Percentiles rank a stretch among this genome's conserved stretches.
Evolutionary conservation across 2,329 filamentous ascomycete species (phyloP).

Genomic region (Ceratocystis eucalypticola): DNA sequence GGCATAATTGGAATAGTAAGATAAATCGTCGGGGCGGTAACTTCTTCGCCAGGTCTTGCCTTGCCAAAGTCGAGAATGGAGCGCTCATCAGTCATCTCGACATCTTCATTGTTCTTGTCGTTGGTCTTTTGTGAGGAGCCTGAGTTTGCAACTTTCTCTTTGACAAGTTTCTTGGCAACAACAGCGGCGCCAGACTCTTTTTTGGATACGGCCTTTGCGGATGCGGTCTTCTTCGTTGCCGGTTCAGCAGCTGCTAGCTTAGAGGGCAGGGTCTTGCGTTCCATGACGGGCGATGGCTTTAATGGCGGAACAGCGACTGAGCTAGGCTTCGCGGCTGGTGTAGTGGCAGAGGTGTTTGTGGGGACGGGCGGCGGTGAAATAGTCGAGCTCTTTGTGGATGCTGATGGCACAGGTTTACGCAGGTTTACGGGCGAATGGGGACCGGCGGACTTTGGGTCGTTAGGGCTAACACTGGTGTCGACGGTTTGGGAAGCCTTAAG

Average conservation of each 20-base stretch:
- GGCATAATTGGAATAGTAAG: conserved; percentile 62
- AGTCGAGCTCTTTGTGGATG: conserved; percentile 24
- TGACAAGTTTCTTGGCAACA: conserved; percentile 16
- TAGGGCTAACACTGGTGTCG: neutral
- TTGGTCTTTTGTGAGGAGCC: conserved; percentile 39
- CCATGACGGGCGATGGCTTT: conserved; percentile 17
- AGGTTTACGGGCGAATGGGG: conserved; percentile 4
- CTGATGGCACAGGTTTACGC: conserved; percentile 23
- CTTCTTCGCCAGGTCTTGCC: conserved; percentile 44
- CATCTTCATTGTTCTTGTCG: conserved; percentile 40
- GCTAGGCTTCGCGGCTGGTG: neutral
- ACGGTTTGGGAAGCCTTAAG: conserved; percentile 12
- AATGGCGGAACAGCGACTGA: conserved; percentile 16
- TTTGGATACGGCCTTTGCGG: conserved; percentile 33
- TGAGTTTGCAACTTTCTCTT: conserved; percentile 28
- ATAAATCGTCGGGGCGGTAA: conserved; percentile 60
- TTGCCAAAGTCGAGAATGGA: conserved; percentile 51
- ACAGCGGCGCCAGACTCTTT: conserved; percentile 33
- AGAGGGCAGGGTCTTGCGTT: conserved; percentile 16
- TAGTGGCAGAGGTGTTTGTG: neutral
- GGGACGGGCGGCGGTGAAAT: conserved; percentile 12
- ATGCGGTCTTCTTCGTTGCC: conserved; percentile 14
- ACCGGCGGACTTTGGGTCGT: neutral
- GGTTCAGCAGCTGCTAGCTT: conserved; percentile 7
- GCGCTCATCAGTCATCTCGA: conserved; percentile 29